Percentiles rank a stretch among this genome's conserved stretches.
Conservation (phyloP, 2,329 filamentous ascomycete genomes). For the Parastagonospora nodorum region DNA sequence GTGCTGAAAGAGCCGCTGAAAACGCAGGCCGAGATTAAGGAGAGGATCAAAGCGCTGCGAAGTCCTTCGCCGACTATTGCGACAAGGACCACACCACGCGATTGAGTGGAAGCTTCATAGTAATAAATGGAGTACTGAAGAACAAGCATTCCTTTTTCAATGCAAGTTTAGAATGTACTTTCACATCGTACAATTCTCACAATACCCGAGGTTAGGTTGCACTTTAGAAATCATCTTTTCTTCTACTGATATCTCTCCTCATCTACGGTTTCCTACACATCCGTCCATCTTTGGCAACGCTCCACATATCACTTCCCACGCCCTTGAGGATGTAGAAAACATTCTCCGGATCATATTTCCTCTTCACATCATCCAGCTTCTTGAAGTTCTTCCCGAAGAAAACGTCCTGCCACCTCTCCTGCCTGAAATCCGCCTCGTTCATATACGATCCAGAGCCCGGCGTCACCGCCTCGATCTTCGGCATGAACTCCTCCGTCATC, state of each 20-base stretch:
- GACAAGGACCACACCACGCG: too few relatives aligned
- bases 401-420: slow-evolving; percentile 21
- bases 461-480: slow-evolving; percentile 22
- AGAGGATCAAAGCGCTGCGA: slow-evolving; percentile 12
- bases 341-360: background rate
- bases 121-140: too few relatives aligned
- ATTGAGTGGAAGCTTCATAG: too few relatives aligned
- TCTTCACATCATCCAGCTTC: slow-evolving; percentile 12
- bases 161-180: too few relatives aligned
- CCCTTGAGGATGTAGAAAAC: slow-evolving; percentile 1
- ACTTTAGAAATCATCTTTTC: too few relatives aligned
- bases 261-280: background rate
- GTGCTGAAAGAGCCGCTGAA: background rate
- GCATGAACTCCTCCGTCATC: slow-evolving; percentile 29
- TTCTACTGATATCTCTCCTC: too few relatives aligned
- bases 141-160: too few relatives aligned
- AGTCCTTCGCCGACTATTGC: background rate
- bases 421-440: slow-evolving; percentile 31
- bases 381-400: slow-evolving; percentile 63
- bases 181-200: too few relatives aligned
- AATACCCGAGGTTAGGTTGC: too few relatives aligned
- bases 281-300: background rate
- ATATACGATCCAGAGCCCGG: slow-evolving; percentile 29
- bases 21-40: too few relatives aligned
- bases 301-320: slow-evolving; percentile 1